Evolutionary conservation across 805 yeast genomes (phyloP).

Genomic region (Starmerella vitae): DNA sequence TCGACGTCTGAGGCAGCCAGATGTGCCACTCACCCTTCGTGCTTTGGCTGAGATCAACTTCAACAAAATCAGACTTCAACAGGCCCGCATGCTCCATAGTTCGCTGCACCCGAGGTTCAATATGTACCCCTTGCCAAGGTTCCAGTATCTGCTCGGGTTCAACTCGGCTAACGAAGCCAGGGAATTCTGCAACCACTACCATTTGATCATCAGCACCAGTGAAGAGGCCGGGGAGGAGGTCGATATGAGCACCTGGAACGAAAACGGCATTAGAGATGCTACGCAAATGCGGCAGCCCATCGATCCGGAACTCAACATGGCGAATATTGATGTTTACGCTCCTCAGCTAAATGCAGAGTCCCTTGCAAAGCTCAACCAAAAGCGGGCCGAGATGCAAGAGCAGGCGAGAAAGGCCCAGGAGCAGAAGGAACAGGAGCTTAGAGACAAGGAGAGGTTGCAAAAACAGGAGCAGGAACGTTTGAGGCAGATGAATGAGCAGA

Average conservation of each 20-base stretch:
- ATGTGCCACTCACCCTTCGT: conserved; percentile 52
- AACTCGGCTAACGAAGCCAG: conserved; percentile 42
- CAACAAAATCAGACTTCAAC: conserved; percentile 52
- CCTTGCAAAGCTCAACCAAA: not conserved
- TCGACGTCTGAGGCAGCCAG: conserved; percentile 35
- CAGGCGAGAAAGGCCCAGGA: not conserved
- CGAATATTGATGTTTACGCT: conserved; percentile 1
- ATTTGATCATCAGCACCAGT: conserved; percentile 26
- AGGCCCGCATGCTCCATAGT: conserved; percentile 50
- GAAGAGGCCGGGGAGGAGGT: conserved; percentile 12
- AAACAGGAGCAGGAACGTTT: not conserved
- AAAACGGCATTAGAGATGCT: conserved; percentile 7
- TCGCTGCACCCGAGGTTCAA: conserved; percentile 50
- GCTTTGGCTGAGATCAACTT: conserved; percentile 69
- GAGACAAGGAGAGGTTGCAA: not conserved
- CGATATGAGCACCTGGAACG: conserved; percentile 16
- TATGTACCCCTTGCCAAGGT: conserved; percentile 39
- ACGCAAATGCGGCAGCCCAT: conserved; percentile 8
- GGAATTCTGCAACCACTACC: conserved; percentile 51
- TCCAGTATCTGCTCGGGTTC: conserved; percentile 49
- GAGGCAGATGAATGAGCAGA: not conserved
- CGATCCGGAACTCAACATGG: conserved; percentile 4
- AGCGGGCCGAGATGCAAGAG: not conserved
- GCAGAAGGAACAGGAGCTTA: not conserved
- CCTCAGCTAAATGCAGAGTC: not conserved